Evolutionary conservation across 1,284 basidiomycete genomes (phyloP).

Genomic region (Sanghuangporus weigelae): DNA sequence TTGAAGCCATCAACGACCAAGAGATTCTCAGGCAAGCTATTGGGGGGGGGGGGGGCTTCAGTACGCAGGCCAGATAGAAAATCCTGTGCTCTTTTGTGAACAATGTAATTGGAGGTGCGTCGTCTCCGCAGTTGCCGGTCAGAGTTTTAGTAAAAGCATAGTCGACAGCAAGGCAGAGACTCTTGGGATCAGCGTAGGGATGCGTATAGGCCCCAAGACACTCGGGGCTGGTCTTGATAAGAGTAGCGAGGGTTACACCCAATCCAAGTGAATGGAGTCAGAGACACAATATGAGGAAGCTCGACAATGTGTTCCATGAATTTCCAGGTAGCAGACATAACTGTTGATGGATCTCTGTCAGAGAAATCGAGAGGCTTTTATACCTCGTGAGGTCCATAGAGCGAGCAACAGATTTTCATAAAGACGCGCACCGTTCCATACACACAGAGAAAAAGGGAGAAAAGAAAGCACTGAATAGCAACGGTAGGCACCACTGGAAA

Average conservation of each 20-base stretch:
- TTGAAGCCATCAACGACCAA: not conserved
- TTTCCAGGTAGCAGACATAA: too few species aligned
- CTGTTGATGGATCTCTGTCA: too few species aligned
- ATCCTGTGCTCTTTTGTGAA: constrained; percentile 5
- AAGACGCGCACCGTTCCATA: too few species aligned
- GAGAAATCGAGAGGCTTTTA: too few species aligned
- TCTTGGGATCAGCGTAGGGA: constrained; percentile 50
- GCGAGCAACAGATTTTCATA: too few species aligned
- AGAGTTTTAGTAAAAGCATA: constrained; percentile 54
- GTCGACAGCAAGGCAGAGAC: constrained; percentile 56
- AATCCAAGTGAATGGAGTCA: constrained; percentile 19
- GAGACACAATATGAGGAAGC: not conserved
- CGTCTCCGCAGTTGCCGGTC: constrained; percentile 43
- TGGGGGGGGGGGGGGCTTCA: too few species aligned
- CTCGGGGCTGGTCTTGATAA: constrained; percentile 50
- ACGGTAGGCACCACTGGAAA: too few species aligned
- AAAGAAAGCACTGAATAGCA: too few species aligned
- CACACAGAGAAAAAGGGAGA: too few species aligned
- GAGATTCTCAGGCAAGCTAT: not conserved
- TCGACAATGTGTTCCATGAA: too few species aligned
- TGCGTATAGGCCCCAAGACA: constrained; percentile 59
- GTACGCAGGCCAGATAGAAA: not conserved
- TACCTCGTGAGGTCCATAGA: too few species aligned
- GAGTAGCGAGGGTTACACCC: constrained; percentile 47
- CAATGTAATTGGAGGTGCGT: constrained; percentile 35